A percentile compares a stretch with the other conserved stretches of the same genome.
Evolutionary conservation across 257 asterid genomes (phyloP).

Genomic region (Apocynum venetum): DNA sequence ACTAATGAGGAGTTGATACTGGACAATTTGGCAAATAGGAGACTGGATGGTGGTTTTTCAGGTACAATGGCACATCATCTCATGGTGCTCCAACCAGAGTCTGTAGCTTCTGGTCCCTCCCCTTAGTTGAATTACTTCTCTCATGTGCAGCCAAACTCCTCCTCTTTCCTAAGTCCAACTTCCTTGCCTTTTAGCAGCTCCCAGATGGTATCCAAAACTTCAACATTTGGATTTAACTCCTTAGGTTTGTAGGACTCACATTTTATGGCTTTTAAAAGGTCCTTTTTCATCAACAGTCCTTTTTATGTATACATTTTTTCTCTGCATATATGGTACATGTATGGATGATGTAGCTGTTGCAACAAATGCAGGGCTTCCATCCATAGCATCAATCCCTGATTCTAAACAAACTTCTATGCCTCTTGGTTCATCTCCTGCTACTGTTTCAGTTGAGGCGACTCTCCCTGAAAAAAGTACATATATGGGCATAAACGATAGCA

Average conservation of each 20-base stretch:
- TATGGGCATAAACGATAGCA: background rate
- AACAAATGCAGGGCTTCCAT: constrained; percentile 13
- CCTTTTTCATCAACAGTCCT: background rate
- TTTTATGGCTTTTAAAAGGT: constrained; percentile 7
- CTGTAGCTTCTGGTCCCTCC: constrained; percentile 52
- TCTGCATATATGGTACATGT: constrained; percentile 13
- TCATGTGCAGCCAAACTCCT: constrained; percentile 33
- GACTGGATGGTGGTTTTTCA: constrained; percentile 26
- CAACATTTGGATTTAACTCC: constrained; percentile 13
- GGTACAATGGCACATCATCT: constrained; percentile 51
- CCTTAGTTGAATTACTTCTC: constrained; percentile 48
- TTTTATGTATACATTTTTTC: background rate
- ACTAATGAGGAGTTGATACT: constrained; percentile 89
- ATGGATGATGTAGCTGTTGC: constrained; percentile 11
- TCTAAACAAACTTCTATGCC: background rate
- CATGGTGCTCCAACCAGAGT: constrained; percentile 58
- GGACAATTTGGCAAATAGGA: constrained; percentile 22
- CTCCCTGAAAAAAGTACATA: background rate
- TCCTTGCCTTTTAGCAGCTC: constrained; percentile 46
- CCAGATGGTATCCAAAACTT: constrained; percentile 17
- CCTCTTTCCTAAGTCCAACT: constrained; percentile 40
- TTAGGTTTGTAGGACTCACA: constrained; percentile 21
- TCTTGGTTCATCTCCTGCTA: constrained; percentile 2
- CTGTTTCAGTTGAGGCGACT: constrained; percentile 7
- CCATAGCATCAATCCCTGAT: constrained; percentile 5